Percentiles rank a stretch among this genome's conserved stretches.
Evolutionary conservation across 2,329 filamentous ascomycete species (phyloP).

Genomic region (Cytospora schulzeri): DNA sequence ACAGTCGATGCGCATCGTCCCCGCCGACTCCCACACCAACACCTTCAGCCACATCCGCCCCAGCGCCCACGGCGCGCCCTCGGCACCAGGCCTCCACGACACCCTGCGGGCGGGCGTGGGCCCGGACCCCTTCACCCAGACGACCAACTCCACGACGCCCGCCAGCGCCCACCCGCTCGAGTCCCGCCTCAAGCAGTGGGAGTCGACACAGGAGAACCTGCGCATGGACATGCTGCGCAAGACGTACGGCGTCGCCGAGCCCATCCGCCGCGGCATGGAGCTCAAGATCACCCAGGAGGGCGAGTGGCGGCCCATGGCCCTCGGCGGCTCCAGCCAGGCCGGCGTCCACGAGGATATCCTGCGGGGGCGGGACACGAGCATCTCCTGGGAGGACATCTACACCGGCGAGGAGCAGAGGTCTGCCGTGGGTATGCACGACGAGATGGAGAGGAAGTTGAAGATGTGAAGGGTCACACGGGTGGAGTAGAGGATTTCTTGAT

Average conservation of each 20-base stretch:
- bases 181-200: conserved; percentile 85
- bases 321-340: conserved; percentile 61
- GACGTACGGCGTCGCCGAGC: conserved; percentile 90
- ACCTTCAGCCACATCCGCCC: conserved; percentile 63
- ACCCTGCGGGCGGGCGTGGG: conserved; percentile 83
- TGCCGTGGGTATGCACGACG: conserved; percentile 76
- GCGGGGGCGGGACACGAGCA: conserved; percentile 72
- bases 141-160: conserved; percentile 47
- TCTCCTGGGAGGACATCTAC: conserved; percentile 94
- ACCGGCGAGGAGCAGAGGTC: conserved; percentile 74
- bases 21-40: conserved; percentile 66
- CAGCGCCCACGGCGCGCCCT: conserved; percentile 73
- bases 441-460: conserved; percentile 91
- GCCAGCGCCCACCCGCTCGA: conserved; percentile 86
- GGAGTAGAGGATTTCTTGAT: background rate
- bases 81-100: conserved; percentile 90
- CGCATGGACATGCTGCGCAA: conserved; percentile 88
- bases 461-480: conserved; percentile 53
- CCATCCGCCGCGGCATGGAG: conserved; percentile 91
- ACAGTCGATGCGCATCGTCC: conserved; percentile 88
- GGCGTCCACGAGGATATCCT: conserved; percentile 90
- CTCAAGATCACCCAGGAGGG: conserved; percentile 81
- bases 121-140: conserved; percentile 55
- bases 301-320: conserved; percentile 74
- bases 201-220: conserved; percentile 80